Conservation (phyloP, 2,329 filamentous ascomycete genomes). For the Phialophora chinensis region DNA sequence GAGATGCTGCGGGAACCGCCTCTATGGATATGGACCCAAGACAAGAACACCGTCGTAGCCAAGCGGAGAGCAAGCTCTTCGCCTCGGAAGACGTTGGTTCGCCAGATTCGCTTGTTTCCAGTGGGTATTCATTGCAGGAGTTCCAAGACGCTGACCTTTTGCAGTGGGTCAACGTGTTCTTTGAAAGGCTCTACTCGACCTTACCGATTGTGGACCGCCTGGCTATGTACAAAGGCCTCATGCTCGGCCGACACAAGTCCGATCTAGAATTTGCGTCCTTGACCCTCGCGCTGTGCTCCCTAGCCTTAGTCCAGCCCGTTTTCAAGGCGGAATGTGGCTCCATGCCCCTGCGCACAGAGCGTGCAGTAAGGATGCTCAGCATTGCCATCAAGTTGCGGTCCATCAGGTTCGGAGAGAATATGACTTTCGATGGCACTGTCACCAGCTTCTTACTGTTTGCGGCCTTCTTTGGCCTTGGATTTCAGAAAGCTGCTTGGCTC, state of each 20-base stretch:
- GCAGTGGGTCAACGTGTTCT: slow-evolving; percentile 17
- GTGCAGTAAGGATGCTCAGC: slow-evolving; percentile 14
- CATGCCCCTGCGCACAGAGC: slow-evolving; percentile 3
- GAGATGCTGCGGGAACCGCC: too few species aligned
- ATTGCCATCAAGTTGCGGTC: background rate
- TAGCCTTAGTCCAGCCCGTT: slow-evolving; percentile 14
- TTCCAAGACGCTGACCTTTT: slow-evolving; percentile 5
- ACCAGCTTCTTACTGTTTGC: background rate
- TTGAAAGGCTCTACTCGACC: slow-evolving; percentile 17
- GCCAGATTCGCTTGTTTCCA: too few species aligned
- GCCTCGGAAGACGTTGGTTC: too few species aligned
- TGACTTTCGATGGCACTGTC: background rate
- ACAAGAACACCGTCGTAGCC: too few species aligned
- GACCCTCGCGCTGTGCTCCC: slow-evolving; percentile 9
- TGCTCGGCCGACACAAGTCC: slow-evolving; percentile 1
- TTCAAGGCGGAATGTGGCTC: slow-evolving; percentile 10
- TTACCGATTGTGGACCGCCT: slow-evolving; percentile 11
- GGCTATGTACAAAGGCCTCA: slow-evolving; percentile 8
- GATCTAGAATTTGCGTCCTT: slow-evolving; percentile 15
- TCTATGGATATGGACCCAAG: too few species aligned
- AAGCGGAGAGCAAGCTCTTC: too few species aligned
- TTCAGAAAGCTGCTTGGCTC: background rate
- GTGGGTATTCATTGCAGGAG: background rate
- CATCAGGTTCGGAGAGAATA: background rate
- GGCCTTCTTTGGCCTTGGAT: background rate